Evolutionary conservation across 129 eudicot species (phyloP), one percentile per base, ranked within the genome.

Genomic region (Lactuca saligna): DNA sequence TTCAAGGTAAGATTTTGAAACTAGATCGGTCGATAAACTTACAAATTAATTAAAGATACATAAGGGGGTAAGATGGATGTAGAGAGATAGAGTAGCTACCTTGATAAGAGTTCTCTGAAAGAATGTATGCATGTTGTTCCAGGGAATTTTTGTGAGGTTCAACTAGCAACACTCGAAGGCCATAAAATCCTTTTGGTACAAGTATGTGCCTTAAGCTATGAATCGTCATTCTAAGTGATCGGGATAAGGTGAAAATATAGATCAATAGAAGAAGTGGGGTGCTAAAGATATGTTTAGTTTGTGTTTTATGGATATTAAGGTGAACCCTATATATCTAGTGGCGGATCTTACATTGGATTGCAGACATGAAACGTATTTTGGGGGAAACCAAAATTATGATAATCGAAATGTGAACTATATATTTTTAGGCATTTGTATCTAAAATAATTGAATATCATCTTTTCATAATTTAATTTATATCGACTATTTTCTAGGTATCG

Each of bases 81-180:
- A 37, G 3, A 63, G 16, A 41, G 15, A 20, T 12, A 1, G 17
- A 64, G 17, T 9, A 17, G 25, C 46, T 70, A 70, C 75, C 75
- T 46, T 6, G 64, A 58, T 58, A 60, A 13, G 57, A 57, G n/a
- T 33, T 65, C 7, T 11, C 38, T 41, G 37, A 41, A 31, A 42
- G 34, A 15, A 17, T 39, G 61, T 13, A 29, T 17, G 67, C 73
- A 66, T 66, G 61, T 6, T 20, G 54, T 29, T 33, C 29, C 2
- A 57, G 61, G 35, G 61, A 17, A 17, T 3, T 65, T 57, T 48
- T 13, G 13, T 66, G 50, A 13, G 53, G 3, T 33, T 58, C 79
- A 8, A 66, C 17, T 39, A 75, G 9, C 73, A 75, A 75, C 29
- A 75, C 73, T 8, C 46, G 67, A 49, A 46, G 17, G 41, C 73